Base-by-base conservation (phyloP, 1,139 yeast species). In the Scheffersomyces insectosa region DNA sequence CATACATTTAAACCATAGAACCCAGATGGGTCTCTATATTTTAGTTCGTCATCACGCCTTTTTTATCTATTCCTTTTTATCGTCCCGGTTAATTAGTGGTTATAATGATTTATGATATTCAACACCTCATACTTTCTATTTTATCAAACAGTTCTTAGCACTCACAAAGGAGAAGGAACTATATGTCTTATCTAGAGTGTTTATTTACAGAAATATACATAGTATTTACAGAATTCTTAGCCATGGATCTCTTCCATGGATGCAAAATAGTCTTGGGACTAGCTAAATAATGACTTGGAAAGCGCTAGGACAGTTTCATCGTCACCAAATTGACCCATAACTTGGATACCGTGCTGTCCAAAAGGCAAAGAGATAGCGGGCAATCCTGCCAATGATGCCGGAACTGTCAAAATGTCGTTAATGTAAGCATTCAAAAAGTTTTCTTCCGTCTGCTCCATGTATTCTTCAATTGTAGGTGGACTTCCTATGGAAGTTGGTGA, bases 321-420 rank as follows among this genome's bases (percentile, higher is more conserved):
- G 52, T 86, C 85, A 5, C 97, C 98, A 58, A 71, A 87, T 61
- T 91, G 99, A 1, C 93, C 96, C 58, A 84, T 78, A 2, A 93
- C 55, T 59, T 95, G 99, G 30, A 93, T 70, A 1, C 88, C 79
- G 0, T 82, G 79, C 48, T 50, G 12, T 58, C 63, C 56, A 70
- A 75, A 1, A 2, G 99, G 99, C 2, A 91, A 67, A 0, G 86
- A 78, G 9, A 91, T 75, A 0, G 96, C 80, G 1, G 99, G 99
- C 3, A 93, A 65, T 0, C 98, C 99, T 0, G 96, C 95, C 48
- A 95, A 67, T 1, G 96, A 90, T 36, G 95, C 87, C 0, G 99
- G 97, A 3, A 91, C 86, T 0, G 97, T 89, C 47, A 90, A 73
- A 1, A 88, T 81, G 60, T 95, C 99, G 60, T 89, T 88, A 39